A percentile compares a stretch with the other conserved stretches of the same genome.
Evolutionary conservation across 2,329 filamentous ascomycete genomes (phyloP).

Genomic region (Purpureocillium lavendulum): DNA sequence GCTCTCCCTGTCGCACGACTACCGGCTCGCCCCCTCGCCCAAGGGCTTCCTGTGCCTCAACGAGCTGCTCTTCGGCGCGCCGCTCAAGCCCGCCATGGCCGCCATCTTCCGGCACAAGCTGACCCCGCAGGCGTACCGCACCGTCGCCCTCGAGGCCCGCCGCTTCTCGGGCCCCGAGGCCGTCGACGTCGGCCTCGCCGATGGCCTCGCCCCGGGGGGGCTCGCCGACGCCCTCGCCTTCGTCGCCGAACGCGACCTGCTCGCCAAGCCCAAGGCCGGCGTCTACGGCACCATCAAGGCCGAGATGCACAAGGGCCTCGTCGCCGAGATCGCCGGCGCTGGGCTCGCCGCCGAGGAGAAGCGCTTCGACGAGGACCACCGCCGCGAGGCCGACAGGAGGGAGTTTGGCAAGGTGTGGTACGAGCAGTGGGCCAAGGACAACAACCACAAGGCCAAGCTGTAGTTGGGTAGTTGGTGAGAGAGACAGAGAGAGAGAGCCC

Average conservation of each 20-base stretch:
- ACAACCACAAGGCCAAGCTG: conserved; percentile 29
- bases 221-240: conserved; percentile 54
- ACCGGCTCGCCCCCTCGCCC: conserved; percentile 64
- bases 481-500: too few relatives aligned
- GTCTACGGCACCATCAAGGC: conserved; percentile 65
- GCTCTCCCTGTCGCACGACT: conserved; percentile 75
- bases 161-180: conserved; percentile 58
- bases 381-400: conserved; percentile 30
- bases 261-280: conserved; percentile 52
- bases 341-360: conserved; percentile 40
- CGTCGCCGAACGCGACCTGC: conserved; percentile 49
- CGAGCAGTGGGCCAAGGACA: conserved; percentile 37
- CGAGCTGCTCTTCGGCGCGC: conserved; percentile 71
- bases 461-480: conserved; percentile 8
- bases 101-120: conserved; percentile 67
- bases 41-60: conserved; percentile 73
- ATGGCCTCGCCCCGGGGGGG: conserved; percentile 42
- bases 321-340: conserved; percentile 48
- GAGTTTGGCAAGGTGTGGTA: conserved; percentile 38
- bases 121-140: conserved; percentile 45
- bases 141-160: conserved; percentile 64
- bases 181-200: conserved; percentile 58
- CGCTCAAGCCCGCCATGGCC: conserved; percentile 67
- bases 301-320: conserved; percentile 64
- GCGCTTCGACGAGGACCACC: conserved; percentile 32